Base-by-base conservation (phyloP, 139 green algal genomes). In the Edaphochlamys debaryana region DNA sequence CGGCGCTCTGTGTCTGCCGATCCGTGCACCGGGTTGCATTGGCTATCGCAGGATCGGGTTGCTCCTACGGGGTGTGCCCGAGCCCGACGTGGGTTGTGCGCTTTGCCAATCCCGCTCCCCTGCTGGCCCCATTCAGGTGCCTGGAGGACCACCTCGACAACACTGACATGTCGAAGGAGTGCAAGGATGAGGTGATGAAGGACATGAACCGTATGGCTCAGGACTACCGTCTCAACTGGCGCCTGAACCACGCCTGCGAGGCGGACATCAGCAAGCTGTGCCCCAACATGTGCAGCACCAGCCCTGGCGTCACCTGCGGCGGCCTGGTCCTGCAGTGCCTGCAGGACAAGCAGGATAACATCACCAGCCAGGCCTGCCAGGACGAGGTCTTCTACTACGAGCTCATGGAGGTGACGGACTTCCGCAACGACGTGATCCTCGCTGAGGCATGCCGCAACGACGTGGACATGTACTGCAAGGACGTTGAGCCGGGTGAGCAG, bases 201-300 rank as follows among this genome's bases (percentile, higher is more conserved):
- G 92, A 96, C 81, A 81, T 94, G 88, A 89, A 93, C 69, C 87
- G 90, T 30, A 93, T 92, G 83, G 90, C 86, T 23, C 63, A 85
- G 30, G 95, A 98, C 86, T 98, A 96, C 90, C 90, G 95, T 40
- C 87, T 98, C 3, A 98, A 98, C 86, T 97, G 91, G 81, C 92
- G 95, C 22, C 90, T 98, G 2, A 91, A 91, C 48, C 86, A 93
- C 34, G 94, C 95, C 0, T 98, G 95, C 86, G 85, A 93, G 34
- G 54, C n/a, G 0, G 95, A 98, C 82, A 93, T 98, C 37, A 45
- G 86, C 9, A 72, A 79, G 40, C 87, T 97, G 30, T 98, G 95
- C 89, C 32, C 48, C 32, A 87, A 89, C n/a, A 64, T 87, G 67
- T 97, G 95, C 91, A 91, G 79, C 82, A 69, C 41, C 30, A 45